These are phyloP conservation scores for Podaxis sp. DNA, from an alignment of 768 basidiomycete species.

Conservation along the genomic window DNA sequence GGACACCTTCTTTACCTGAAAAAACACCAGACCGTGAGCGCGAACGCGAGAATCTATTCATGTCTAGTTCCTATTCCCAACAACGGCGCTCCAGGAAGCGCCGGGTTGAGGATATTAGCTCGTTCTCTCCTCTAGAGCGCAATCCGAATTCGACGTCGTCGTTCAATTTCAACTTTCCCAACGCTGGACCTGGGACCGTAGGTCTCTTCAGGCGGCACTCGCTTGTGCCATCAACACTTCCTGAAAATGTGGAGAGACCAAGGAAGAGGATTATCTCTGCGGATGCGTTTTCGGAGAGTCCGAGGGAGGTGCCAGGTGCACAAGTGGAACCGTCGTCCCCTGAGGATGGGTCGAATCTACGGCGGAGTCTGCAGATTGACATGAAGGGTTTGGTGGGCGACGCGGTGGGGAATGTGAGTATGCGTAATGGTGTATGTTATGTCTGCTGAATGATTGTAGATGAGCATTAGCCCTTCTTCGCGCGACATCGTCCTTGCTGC, in stretches of 20 bases:
- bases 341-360: constrained; percentile 62
- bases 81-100: constrained; percentile 19
- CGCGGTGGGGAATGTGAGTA: constrained; percentile 78
- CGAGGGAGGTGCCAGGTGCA: constrained; percentile 1
- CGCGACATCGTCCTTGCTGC: constrained; percentile 90
- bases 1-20: constrained; percentile 25
- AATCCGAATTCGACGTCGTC: not conserved
- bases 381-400: constrained; percentile 80
- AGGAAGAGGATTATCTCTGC: constrained; percentile 11
- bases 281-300: constrained; percentile 5
- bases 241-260: constrained; percentile 4
- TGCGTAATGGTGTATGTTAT: not conserved
- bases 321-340: constrained; percentile 27
- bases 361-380: constrained; percentile 65
- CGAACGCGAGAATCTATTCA: constrained; percentile 9
- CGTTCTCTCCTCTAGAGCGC: constrained; percentile 10
- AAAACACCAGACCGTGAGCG: constrained; percentile 14
- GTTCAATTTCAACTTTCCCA: constrained; percentile 11
- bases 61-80: constrained; percentile 15
- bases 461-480: constrained; percentile 88
- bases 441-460: constrained; percentile 41
- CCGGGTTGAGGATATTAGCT: constrained; percentile 10
- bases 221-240: not conserved
- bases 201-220: not conserved
- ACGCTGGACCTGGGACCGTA: not conserved